These are phyloP conservation scores for Melastoma candidum DNA, from an alignment of 441 rosid species.

Conservation along the genomic window DNA sequence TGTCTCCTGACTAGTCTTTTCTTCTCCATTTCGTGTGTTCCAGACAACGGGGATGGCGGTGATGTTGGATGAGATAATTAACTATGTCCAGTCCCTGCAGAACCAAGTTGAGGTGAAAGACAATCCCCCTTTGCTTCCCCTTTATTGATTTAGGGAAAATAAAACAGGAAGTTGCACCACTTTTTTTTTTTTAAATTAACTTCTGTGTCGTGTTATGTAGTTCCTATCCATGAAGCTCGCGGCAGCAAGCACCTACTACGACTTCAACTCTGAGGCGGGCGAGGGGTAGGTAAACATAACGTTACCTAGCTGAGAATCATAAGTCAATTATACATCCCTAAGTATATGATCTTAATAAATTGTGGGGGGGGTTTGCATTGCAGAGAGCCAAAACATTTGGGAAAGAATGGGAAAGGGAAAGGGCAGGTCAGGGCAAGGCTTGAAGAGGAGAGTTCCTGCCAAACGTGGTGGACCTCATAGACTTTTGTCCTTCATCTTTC, in stretches of 20 bases:
- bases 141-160: background rate
- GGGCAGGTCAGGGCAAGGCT: too few relatives aligned
- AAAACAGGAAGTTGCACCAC: background rate
- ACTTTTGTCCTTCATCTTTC: too few relatives aligned
- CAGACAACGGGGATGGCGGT: constrained; percentile 68
- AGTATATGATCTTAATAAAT: too few relatives aligned
- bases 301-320: too few relatives aligned
- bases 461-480: too few relatives aligned
- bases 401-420: too few relatives aligned
- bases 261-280: constrained; percentile 47
- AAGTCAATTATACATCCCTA: too few relatives aligned
- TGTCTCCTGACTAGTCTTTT: too few relatives aligned
- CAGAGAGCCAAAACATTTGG: too few relatives aligned
- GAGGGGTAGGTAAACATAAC: too few relatives aligned
- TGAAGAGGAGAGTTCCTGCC: too few relatives aligned
- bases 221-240: constrained; percentile 59
- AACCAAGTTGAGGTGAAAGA: constrained; percentile 56
- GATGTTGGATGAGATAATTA: constrained; percentile 64
- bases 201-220: constrained; percentile 20
- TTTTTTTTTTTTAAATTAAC: background rate
- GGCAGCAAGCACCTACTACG: constrained; percentile 51
- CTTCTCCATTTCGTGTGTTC: constrained; percentile 1
- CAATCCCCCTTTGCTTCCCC: background rate
- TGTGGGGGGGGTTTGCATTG: too few relatives aligned
- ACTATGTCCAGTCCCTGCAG: constrained; percentile 56